Conservation (phyloP, 169 alveolate species). For the Theileria luwenshuni region DNA sequence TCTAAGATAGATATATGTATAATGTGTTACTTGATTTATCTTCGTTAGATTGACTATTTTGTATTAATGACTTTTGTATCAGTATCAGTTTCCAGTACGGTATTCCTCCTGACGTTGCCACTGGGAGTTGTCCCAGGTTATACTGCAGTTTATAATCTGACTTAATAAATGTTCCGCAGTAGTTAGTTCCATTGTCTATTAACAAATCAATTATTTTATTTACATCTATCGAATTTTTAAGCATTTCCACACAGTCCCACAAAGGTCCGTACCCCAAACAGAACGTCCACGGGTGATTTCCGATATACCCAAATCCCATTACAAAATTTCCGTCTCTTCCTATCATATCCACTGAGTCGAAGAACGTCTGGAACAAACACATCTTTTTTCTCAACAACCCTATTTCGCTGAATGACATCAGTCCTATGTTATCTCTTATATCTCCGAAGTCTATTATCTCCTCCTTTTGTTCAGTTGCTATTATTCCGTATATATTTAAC, state of each 20-base stretch:
- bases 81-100: slow-evolving; percentile 54
- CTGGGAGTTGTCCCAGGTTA: slow-evolving; percentile 51
- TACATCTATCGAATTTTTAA: slow-evolving; percentile 35
- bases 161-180: slow-evolving; percentile 43
- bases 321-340: slow-evolving; percentile 85
- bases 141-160: slow-evolving; percentile 31
- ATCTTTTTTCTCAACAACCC: slow-evolving; percentile 62
- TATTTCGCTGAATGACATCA: slow-evolving; percentile 49
- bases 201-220: slow-evolving; percentile 36
- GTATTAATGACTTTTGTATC: slow-evolving; percentile 44
- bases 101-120: slow-evolving; percentile 62
- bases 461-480: slow-evolving; percentile 26
- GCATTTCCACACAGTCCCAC: slow-evolving; percentile 68
- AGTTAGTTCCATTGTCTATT: slow-evolving; percentile 59
- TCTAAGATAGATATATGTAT: no score
- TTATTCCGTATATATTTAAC: slow-evolving; percentile 27
- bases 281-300: slow-evolving; percentile 64
- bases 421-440: slow-evolving; percentile 33
- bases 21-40: neutral
- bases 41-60: neutral
- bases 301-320: slow-evolving; percentile 83
- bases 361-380: slow-evolving; percentile 65
- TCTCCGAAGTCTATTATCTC: slow-evolving; percentile 47
- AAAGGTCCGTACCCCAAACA: slow-evolving; percentile 79
- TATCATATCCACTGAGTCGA: slow-evolving; percentile 80